Base-by-base conservation (phyloP, 2,329 filamentous ascomycete species). In the Trichoderma aggressivum region DNA sequence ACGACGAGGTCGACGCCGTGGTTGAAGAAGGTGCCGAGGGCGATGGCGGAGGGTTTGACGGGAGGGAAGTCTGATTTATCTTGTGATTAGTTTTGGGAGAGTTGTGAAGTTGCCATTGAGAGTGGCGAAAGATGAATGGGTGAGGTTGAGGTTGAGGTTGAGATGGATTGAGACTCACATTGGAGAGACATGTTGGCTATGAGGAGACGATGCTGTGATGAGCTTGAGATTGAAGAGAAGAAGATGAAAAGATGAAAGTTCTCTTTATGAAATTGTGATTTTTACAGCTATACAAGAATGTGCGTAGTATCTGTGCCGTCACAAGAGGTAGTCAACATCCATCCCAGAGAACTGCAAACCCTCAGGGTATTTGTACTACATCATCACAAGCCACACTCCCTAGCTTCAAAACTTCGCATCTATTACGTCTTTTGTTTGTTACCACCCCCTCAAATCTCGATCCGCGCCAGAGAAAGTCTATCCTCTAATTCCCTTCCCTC, bases 21-120 rank as follows among this genome's bases (percentile, higher is more conserved):
- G 88, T 92, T 98, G 90, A 98, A 99, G 83, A 94, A 85, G 74
- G 94, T 96, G 84, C 96, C 96, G 79, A 98, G 90, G 80, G 95
- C 96, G 80, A 99, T 97, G 79, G 96, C 95, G 80, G 94, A 98
- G 77, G 96, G 96, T 91, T 98, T 98, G 80, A 99, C 96, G 76
- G 94, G 81, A 75, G 88, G 88, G 39, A 90, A 85, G 79, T 89
- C 87, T 89, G 72, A 21, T 34, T 21, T 4, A 0, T 39, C 8
- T 5, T 10, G 28, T 34, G 55, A 18, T 65, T 55, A 36, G 34
- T 60, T 60, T 47, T 43, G 36, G 60, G 72, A 72, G 47, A 73
- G 64, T 10, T 34, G 30, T 12, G n/a, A 36, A 24, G 8, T 30
- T 12, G n/a, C 7, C n/a, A 5, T 24, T 30, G 11, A 39, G 32